Percentiles rank a stretch among this genome's conserved stretches.
Conservation (phyloP, 2,329 filamentous ascomycete species). For the Apiospora arundinis region DNA sequence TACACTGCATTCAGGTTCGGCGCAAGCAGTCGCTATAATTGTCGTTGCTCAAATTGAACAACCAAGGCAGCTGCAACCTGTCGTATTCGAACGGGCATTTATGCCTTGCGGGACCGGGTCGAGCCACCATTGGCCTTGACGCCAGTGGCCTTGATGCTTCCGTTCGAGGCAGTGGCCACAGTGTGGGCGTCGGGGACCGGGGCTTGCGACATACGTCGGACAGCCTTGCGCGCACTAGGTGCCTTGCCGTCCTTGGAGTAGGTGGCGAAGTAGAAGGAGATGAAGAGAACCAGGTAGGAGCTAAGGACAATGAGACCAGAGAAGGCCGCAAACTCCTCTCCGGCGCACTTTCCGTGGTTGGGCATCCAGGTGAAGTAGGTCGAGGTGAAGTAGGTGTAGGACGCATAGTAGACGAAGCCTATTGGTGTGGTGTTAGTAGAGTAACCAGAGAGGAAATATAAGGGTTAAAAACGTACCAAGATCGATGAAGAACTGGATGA, state of each 20-base stretch:
- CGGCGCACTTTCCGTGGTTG: slow-evolving; percentile 84
- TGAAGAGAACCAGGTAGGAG: slow-evolving; percentile 97
- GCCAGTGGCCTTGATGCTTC: slow-evolving; percentile 60
- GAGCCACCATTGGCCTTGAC: slow-evolving; percentile 64
- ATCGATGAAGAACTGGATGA: slow-evolving; percentile 96
- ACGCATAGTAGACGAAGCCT: slow-evolving; percentile 98
- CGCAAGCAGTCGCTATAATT: neutral
- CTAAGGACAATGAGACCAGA: slow-evolving; percentile 89
- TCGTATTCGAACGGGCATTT: slow-evolving; percentile 37
- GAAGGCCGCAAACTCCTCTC: slow-evolving; percentile 96
- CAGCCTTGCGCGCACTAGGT: slow-evolving; percentile 79
- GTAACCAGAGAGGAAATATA: neutral
- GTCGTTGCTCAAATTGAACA: neutral
- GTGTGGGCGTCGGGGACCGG: slow-evolving; percentile 83
- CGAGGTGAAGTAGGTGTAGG: slow-evolving; percentile 97
- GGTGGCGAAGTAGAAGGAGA: slow-evolving; percentile 97
- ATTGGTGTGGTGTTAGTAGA: slow-evolving; percentile 13
- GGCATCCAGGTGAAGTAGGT: slow-evolving; percentile 88
- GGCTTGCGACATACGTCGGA: slow-evolving; percentile 69
- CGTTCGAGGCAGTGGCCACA: slow-evolving; percentile 67
- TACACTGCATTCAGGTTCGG: neutral
- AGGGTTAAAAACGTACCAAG: slow-evolving; percentile 69
- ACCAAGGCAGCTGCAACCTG: slow-evolving; percentile 22
- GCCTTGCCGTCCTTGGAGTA: slow-evolving; percentile 88
- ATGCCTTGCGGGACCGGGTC: slow-evolving; percentile 75